These are phyloP conservation scores for Ambrosia artemisiifolia DNA, from an alignment of 129 eudicot species.

Conservation along the genomic window DNA sequence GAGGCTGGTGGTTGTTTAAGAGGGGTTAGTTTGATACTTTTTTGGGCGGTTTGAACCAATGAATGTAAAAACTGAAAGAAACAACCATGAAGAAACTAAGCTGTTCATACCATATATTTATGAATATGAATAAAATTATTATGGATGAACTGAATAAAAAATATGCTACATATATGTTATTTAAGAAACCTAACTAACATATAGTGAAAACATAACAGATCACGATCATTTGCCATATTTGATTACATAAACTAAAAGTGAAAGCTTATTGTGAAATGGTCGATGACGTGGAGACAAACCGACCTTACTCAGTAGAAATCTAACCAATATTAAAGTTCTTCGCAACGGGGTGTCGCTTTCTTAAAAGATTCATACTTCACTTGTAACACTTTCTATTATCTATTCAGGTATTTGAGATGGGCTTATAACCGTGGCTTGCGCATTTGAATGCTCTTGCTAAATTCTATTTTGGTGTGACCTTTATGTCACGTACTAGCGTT, in stretches of 20 bases:
- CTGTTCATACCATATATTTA: neutral
- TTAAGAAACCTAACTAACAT: too few species aligned
- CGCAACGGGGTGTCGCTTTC: too few species aligned
- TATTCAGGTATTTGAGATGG: slow-evolving; percentile 94
- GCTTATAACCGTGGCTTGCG: slow-evolving; percentile 82
- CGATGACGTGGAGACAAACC: too few species aligned
- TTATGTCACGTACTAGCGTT: too few species aligned
- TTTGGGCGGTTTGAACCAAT: too few species aligned
- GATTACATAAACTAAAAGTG: neutral
- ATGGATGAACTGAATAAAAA: neutral
- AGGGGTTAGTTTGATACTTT: too few species aligned
- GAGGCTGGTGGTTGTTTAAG: too few species aligned
- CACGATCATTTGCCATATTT: neutral
- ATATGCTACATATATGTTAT: neutral
- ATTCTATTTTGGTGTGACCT: slow-evolving; percentile 87
- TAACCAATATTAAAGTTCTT: too few species aligned
- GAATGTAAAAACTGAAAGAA: neutral
- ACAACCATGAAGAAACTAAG: neutral
- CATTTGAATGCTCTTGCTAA: slow-evolving; percentile 90
- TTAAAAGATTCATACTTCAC: too few species aligned
- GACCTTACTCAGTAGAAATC: too few species aligned
- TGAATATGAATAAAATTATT: neutral
- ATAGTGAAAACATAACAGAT: too few species aligned
- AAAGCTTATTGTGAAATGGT: neutral
- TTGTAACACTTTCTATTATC: neutral